Evolutionary conservation across 2,329 filamentous ascomycete species (phyloP).

Genomic region (Pyrenochaeta sp.): DNA sequence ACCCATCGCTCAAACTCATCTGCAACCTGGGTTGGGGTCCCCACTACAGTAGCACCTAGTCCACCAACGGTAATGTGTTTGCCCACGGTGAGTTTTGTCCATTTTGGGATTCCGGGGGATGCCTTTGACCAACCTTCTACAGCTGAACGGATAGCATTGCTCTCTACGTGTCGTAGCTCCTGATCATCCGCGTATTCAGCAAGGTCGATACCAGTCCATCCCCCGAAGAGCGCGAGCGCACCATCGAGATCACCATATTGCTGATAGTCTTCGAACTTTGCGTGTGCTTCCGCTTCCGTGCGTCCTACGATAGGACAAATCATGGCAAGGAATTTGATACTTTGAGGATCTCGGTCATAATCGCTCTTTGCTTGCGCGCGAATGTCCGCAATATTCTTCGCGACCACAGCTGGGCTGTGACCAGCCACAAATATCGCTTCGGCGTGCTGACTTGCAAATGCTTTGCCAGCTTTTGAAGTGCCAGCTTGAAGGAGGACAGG

Average conservation of each 20-base stretch:
- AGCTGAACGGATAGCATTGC: constrained; percentile 65
- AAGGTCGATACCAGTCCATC: constrained; percentile 73
- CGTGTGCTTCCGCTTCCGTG: constrained; percentile 69
- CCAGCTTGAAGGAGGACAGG: constrained; percentile 73
- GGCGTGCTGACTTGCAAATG: constrained; percentile 71
- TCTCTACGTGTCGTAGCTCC: constrained; percentile 56
- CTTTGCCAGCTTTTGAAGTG: constrained; percentile 67
- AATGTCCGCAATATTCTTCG: constrained; percentile 67
- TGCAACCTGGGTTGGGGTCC: constrained; percentile 51
- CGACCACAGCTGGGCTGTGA: constrained; percentile 55
- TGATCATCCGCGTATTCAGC: constrained; percentile 66
- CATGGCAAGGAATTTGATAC: constrained; percentile 71
- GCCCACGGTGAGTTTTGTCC: constrained; percentile 74
- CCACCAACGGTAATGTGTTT: constrained; percentile 73
- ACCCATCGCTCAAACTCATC: constrained; percentile 57
- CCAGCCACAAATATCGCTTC: constrained; percentile 73
- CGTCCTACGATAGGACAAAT: constrained; percentile 68
- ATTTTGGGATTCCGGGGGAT: constrained; percentile 67
- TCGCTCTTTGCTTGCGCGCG: constrained; percentile 64
- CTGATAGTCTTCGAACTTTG: constrained; percentile 65
- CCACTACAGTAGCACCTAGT: constrained; percentile 63
- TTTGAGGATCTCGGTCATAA: constrained; percentile 62
- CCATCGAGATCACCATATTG: constrained; percentile 60
- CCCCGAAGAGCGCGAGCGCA: constrained; percentile 72
- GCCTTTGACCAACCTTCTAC: constrained; percentile 64